These are phyloP conservation scores for Punica granatum DNA, from an alignment of 345 rosid genomes.

Conservation along the genomic window DNA sequence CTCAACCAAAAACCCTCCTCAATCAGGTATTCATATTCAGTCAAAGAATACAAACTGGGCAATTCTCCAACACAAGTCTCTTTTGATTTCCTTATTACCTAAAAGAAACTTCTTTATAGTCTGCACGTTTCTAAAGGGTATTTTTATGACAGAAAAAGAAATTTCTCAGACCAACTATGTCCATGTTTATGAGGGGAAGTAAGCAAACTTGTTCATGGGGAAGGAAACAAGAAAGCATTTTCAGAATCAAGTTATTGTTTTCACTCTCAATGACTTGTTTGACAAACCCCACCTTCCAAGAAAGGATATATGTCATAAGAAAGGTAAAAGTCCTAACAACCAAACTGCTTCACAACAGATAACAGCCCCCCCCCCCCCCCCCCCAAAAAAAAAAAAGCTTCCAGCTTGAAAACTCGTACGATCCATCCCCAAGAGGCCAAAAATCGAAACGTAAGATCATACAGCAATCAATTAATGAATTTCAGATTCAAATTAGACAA, in stretches of 20 bases:
- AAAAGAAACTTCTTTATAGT: no score
- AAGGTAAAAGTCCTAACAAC: neutral
- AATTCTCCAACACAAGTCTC: no score
- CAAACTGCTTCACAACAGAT: neutral
- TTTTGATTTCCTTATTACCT: no score
- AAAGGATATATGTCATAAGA: constrained; percentile 1
- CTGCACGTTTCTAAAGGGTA: no score
- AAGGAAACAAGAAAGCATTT: neutral
- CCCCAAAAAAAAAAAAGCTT: neutral
- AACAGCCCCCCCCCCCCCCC: no score
- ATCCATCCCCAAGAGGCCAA: neutral
- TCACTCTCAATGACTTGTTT: neutral
- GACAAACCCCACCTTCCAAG: neutral
- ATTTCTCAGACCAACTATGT: no score
- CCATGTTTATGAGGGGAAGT: no score
- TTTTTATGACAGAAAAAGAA: no score
- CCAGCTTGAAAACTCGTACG: neutral
- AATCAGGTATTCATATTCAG: no score
- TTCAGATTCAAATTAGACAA: neutral
- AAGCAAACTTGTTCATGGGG: neutral
- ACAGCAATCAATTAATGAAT: neutral
- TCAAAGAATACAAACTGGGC: no score
- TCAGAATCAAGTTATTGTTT: neutral
- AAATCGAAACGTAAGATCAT: neutral
- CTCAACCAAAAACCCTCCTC: no score